Evolutionary conservation across 805 yeast genomes (phyloP), one percentile per base, ranked within the genome.

Genomic region (Phaffomyces antillensis): DNA sequence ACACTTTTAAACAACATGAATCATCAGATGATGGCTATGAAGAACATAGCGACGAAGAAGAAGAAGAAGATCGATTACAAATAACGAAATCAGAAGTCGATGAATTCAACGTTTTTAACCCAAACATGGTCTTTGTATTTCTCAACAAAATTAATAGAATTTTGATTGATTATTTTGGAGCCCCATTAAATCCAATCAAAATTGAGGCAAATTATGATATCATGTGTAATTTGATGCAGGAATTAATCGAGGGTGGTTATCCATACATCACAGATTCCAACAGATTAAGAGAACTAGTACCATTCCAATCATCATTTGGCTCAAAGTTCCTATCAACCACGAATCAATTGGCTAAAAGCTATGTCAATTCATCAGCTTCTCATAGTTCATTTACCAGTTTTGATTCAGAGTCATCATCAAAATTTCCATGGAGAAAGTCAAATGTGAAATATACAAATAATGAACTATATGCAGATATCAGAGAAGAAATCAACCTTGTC

Each of bases 401-500:
- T 25, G 28, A 40, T 20, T 24, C 28, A 37, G 20, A 33, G 7
- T 44, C 49, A 13, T 55, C 54, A 17, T 59, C 67, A 39, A 57
- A 58, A 25, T 65, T 68, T 9, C 96, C 96, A 1, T 91, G 98
- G 98, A 75, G 98, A 55, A 70, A 77, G 39, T 59, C 81, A 5
- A 75, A 79, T 50, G 83, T 85, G n/a, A 76, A 73, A 52, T 79
- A 86, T 60, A 73, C 86, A 4, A 81, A 81, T 52, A 88, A 91
- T 62, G 98, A 91, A 63, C 71, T 91, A 63, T 88, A 81, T 60
- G 83, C 91, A 9, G 98, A 93, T 63, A 60, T 93, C 7, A 70
- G 72, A 3, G 99, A 91, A 61, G 67, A 72, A 1, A 61, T 86
- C 20, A 74, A 73, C 50, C 73, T 83, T 33, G 71, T 83, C 0